Evolutionary conservation across 441 rosid genomes (phyloP).

Genomic region (Adansonia gregorii): DNA sequence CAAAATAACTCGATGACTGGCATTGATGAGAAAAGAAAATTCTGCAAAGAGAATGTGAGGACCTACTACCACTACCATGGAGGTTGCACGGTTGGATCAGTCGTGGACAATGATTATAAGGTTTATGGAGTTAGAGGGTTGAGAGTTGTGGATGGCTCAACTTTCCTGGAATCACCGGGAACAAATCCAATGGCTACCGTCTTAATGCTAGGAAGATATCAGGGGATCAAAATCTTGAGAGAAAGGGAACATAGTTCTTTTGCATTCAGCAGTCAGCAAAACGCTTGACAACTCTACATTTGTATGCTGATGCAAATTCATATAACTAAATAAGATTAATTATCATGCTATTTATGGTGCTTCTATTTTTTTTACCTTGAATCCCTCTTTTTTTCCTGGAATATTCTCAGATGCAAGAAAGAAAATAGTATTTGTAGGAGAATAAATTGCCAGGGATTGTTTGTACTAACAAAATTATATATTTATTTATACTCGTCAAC

Average conservation of each 20-base stretch:
- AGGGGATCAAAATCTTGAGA: constrained; percentile 59
- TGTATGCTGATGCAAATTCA: not conserved
- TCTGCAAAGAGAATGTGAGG: constrained; percentile 65
- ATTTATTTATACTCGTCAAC: not conserved
- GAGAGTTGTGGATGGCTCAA: constrained; percentile 72
- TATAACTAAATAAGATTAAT: not conserved
- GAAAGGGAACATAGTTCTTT: constrained; percentile 32
- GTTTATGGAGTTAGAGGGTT: constrained; percentile 54
- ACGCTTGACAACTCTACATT: not conserved
- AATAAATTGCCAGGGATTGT: not conserved
- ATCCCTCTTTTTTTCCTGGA: not conserved
- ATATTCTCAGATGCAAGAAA: not conserved
- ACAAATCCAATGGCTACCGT: constrained; percentile 82
- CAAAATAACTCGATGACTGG: constrained; percentile 41
- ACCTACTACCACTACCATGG: constrained; percentile 77
- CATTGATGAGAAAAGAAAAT: constrained; percentile 40
- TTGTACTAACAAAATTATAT: not conserved
- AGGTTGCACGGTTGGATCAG: constrained; percentile 64
- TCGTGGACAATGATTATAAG: constrained; percentile 55
- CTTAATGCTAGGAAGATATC: constrained; percentile 76
- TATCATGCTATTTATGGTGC: not conserved
- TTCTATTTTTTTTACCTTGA: not conserved
- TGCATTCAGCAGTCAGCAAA: not conserved
- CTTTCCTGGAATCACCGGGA: constrained; percentile 72
- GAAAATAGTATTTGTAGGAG: not conserved